Evolutionary conservation across 1,139 yeast genomes (phyloP), one percentile per base, ranked within the genome.

Genomic region (Geotrichum reessii): DNA sequence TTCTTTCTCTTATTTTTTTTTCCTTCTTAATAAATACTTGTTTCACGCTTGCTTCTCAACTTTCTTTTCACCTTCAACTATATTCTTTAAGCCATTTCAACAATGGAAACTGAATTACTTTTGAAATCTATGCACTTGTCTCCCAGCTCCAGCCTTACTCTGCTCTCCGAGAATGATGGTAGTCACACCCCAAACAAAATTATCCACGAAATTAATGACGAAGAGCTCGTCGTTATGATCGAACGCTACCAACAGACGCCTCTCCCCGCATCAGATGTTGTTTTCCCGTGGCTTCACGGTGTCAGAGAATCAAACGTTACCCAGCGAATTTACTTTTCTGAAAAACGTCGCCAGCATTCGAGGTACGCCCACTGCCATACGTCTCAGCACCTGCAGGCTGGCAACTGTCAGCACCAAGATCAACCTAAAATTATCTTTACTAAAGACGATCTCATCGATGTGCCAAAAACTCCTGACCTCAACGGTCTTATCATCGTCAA

Each of bases 281-380:
- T 91, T 80, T 91, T 91, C 66, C 97, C 97, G 0, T 91, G 97
- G 97, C 77, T 89, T 50, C 97, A 91, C 69, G 95, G 96, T 0
- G 64, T 74, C 44, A 69, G 68, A 58, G 67, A 69, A 3, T 58
- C 58, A 19, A 74, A 74, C 58, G 55, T 66, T 22, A 59, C 65
- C 54, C 77, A 74, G 61, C 63, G 69, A 42, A 67, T 70, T 5
- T 69, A 70, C 58, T 59, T 69, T 53, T 69, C 68, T 58, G 68
- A 71, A 6, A 56, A 60, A 57, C 48, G 54, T 6, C 42, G 54
- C 25, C 8, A 25, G 14, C 42, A 40, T 6, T 42, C 54, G 19
- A 11, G 54, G 5, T 33, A 47, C 17, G 22, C 37, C 8, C n/a
- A 51, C 31, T 47, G 28, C 28, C 28, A 25, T 4, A 25, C 28